Evolutionary conservation across 306 rosid species (phyloP).

Genomic region (Fragaria iinumae): DNA sequence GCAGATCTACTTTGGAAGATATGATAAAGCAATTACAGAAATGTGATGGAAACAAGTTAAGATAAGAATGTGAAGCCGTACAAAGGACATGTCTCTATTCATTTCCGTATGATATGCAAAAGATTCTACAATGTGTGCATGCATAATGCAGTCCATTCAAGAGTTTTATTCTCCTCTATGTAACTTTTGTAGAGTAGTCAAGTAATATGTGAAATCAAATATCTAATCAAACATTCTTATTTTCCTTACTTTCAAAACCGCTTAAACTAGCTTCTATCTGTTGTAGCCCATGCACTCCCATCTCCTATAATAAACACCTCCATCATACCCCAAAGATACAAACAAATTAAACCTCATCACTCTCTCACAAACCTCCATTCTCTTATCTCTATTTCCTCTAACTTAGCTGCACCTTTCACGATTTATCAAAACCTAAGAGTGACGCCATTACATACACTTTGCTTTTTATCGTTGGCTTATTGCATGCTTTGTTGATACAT

Average conservation of each 20-base stretch:
- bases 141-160: neutral
- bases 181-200: slow-evolving; percentile 37
- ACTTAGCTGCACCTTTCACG: too few relatives aligned
- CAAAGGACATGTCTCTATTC: slow-evolving; percentile 47
- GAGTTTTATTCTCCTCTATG: neutral
- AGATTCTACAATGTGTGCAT: slow-evolving; percentile 41
- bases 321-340: too few relatives aligned
- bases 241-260: slow-evolving; percentile 26
- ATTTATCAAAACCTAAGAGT: too few relatives aligned
- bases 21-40: neutral
- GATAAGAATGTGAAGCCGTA: slow-evolving; percentile 39
- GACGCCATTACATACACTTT: too few relatives aligned
- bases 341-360: too few relatives aligned
- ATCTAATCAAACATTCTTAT: slow-evolving; percentile 48
- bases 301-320: too few relatives aligned
- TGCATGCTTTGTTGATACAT: too few relatives aligned
- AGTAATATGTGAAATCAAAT: neutral
- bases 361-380: too few relatives aligned
- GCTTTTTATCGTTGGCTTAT: too few relatives aligned
- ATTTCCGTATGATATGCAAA: slow-evolving; percentile 33
- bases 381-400: too few relatives aligned
- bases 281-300: too few relatives aligned
- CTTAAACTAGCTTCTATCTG: neutral
- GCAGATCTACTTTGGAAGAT: neutral
- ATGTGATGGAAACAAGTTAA: neutral